Percentiles rank a stretch among this genome's conserved stretches.
These are phyloP conservation scores for Hericium rajendrae DNA, from an alignment of 768 basidiomycete genomes.

Conservation along the genomic window DNA sequence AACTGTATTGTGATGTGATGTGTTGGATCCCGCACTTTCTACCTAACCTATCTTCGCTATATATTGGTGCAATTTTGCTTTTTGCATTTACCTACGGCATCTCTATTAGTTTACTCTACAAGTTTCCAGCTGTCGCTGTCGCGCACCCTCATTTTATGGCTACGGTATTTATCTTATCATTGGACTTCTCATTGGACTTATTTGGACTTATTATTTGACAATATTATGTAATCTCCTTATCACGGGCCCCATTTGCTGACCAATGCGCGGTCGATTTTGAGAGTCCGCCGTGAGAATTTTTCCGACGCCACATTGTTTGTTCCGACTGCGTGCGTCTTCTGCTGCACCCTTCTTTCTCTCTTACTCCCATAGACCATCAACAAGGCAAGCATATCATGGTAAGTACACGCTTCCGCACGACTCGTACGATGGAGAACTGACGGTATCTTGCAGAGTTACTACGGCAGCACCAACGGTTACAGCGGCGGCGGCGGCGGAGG, in stretches of 20 bases:
- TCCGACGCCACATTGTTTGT: not conserved
- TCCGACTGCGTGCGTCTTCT: slow-evolving; percentile 9
- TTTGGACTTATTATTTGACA: no score
- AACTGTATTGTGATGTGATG: slow-evolving; percentile 32
- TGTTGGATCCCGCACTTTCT: not conserved
- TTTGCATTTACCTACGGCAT: not conserved
- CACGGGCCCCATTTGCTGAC: not conserved
- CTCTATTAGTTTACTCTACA: not conserved
- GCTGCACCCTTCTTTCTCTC: slow-evolving; percentile 13
- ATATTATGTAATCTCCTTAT: not conserved
- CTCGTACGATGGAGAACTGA: not conserved
- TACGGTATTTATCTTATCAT: no score
- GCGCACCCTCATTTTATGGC: not conserved
- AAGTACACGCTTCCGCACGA: slow-evolving; percentile 7
- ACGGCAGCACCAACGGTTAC: slow-evolving; percentile 27
- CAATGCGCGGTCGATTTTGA: not conserved
- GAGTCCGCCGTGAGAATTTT: slow-evolving; percentile 7
- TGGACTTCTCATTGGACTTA: no score
- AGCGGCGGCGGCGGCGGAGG: slow-evolving; percentile 25
- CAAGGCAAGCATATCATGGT: slow-evolving; percentile 12
- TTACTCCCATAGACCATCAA: not conserved
- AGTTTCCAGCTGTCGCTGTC: not conserved
- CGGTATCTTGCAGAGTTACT: slow-evolving; percentile 13
- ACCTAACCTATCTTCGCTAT: not conserved
- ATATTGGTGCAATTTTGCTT: not conserved